phyloP scores from a whole-genome alignment of 768 basidiomycete species.

The Russula sp. region DNA sequence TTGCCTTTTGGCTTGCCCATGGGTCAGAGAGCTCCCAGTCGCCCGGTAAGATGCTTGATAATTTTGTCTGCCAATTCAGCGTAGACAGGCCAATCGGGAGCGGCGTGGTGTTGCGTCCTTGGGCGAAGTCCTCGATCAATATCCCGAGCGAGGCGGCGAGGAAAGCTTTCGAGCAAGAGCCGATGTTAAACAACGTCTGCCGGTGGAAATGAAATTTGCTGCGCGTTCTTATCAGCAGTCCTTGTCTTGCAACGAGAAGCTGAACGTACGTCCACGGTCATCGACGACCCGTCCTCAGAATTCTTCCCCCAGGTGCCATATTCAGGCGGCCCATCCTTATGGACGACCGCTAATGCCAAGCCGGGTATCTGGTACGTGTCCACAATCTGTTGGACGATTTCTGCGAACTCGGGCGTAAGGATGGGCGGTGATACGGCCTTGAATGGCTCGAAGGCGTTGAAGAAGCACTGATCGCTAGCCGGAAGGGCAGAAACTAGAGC shows the following conservation, averaged over 20 bases:
- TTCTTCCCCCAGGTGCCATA: not conserved
- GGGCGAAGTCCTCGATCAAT: constrained; percentile 13
- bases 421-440: not conserved
- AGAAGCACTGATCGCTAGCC: not conserved
- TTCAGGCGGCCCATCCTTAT: not conserved
- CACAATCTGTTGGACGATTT: not conserved
- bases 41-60: constrained; percentile 1
- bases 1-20: constrained; percentile 30
- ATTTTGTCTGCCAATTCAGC: constrained; percentile 12
- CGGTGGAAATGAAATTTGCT: too few relatives aligned
- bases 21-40: constrained; percentile 35
- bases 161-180: constrained; percentile 17
- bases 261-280: constrained; percentile 11
- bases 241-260: not conserved
- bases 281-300: not conserved
- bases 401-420: not conserved
- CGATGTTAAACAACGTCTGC: constrained; percentile 11
- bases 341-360: constrained; percentile 8
- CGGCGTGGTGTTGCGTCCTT: constrained; percentile 8
- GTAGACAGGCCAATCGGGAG: not conserved
- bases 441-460: not conserved
- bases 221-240: too few relatives aligned
- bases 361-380: constrained; percentile 1
- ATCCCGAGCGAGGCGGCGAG: constrained; percentile 8
- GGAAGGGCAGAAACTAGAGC: not conserved